A percentile compares a stretch with the other conserved stretches of the same genome.
Conservation (phyloP, 768 basidiomycete species). For the Erythrobasidium yunnanense region DNA sequence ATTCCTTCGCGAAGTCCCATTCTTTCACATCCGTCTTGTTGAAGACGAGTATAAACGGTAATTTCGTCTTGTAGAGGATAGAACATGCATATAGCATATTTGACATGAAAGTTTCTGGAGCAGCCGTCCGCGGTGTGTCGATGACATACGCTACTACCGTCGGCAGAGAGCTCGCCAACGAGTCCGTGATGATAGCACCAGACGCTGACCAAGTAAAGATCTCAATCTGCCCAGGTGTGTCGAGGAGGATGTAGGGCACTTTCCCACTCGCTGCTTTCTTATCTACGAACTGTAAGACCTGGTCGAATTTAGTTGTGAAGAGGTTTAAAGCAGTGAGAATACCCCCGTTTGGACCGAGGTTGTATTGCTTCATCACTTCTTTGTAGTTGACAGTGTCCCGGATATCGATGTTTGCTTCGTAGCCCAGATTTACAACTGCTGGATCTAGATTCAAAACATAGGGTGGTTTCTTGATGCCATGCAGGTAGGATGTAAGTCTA, state of each 20-base stretch:
- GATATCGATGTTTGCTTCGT: conserved; percentile 95
- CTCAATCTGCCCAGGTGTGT: conserved; percentile 98
- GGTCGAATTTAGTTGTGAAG: conserved; percentile 98
- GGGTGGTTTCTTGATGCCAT: conserved; percentile 51
- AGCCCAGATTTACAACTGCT: conserved; percentile 79
- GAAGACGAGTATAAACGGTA: conserved; percentile 95
- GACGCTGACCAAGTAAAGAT: conserved; percentile 99
- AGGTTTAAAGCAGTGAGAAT: conserved; percentile 93
- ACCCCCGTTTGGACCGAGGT: conserved; percentile 93
- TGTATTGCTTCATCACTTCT: conserved; percentile 99
- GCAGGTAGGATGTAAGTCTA: conserved; percentile 81
- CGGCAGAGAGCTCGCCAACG: conserved; percentile 82
- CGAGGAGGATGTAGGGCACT: conserved; percentile 90
- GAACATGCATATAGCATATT: conserved; percentile 99
- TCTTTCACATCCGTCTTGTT: conserved; percentile 92
- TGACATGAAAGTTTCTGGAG: conserved; percentile 94
- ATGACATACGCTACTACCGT: conserved; percentile 94
- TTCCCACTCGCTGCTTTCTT: conserved; percentile 59
- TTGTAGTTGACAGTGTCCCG: conserved; percentile 93
- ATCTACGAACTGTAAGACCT: conserved; percentile 81
- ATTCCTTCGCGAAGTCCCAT: conserved; percentile 84
- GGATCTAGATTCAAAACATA: conserved; percentile 98
- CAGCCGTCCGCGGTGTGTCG: conserved; percentile 80
- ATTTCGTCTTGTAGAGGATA: conserved; percentile 93
- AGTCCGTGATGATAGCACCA: conserved; percentile 95